Evolutionary conservation across 2,329 filamentous ascomycete genomes (phyloP).

Genomic region (Periglandula ipomoeae): DNA sequence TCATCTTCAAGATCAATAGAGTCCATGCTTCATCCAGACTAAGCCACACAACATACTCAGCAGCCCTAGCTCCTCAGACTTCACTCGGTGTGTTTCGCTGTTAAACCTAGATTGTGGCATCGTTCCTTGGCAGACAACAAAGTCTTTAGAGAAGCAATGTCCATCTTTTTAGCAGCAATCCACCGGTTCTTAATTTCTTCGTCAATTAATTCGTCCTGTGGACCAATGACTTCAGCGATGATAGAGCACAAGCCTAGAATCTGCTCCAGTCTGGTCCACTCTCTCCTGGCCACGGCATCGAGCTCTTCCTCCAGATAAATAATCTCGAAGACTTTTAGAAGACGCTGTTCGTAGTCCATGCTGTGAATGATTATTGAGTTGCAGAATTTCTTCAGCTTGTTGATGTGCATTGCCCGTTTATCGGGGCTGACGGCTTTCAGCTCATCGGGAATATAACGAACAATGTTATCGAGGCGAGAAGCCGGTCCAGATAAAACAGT

Average conservation of each 20-base stretch:
- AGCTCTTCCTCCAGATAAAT: constrained; percentile 21
- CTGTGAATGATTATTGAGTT: constrained; percentile 6
- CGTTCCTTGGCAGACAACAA: constrained; percentile 7
- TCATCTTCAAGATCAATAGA: too few relatives aligned
- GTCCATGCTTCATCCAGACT: too few relatives aligned
- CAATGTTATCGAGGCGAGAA: not conserved
- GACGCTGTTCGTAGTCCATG: constrained; percentile 14
- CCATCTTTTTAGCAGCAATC: constrained; percentile 16
- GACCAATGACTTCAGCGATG: constrained; percentile 17
- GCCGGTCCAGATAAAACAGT: not conserved
- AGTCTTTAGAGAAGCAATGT: constrained; percentile 17
- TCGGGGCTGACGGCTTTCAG: not conserved
- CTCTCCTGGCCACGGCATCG: constrained; percentile 11
- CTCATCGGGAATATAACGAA: not conserved
- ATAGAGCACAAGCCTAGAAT: constrained; percentile 18
- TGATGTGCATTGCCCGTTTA: constrained; percentile 15
- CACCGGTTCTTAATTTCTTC: constrained; percentile 13
- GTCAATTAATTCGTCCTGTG: constrained; percentile 11
- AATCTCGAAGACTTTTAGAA: constrained; percentile 16
- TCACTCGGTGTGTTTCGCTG: not conserved
- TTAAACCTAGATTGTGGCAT: constrained; percentile 1
- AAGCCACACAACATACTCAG: not conserved
- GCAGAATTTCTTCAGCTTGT: constrained; percentile 13
- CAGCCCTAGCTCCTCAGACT: not conserved
- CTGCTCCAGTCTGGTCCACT: constrained; percentile 18